These are phyloP conservation scores for Ulvella scutata DNA, from an alignment of 139 green algal genomes.

Conservation along the genomic window DNA sequence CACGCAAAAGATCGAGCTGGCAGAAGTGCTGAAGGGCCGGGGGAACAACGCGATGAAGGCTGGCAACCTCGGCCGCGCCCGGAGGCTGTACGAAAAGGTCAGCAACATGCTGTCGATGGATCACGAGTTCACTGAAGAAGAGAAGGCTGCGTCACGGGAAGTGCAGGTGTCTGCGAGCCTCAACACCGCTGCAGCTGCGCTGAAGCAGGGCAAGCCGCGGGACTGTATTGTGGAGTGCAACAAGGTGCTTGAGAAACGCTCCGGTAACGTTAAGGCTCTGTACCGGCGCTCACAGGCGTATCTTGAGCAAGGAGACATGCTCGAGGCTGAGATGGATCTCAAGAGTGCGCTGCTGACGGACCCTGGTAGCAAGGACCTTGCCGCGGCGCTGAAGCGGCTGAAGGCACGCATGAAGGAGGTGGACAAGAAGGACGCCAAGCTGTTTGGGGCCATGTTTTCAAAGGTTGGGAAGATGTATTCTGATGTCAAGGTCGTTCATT, in stretches of 20 bases:
- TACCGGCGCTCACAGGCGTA: slow-evolving; percentile 74
- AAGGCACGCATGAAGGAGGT: slow-evolving; percentile 24
- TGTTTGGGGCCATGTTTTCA: slow-evolving; percentile 50
- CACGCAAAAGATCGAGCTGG: background rate
- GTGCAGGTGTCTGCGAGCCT: slow-evolving; percentile 54
- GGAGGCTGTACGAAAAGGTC: background rate
- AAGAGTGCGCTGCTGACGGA: slow-evolving; percentile 37
- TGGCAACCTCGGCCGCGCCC: background rate
- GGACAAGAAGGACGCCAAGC: slow-evolving; percentile 43
- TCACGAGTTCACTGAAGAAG: slow-evolving; percentile 35
- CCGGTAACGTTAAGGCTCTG: slow-evolving; percentile 83
- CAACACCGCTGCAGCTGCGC: slow-evolving; percentile 69
- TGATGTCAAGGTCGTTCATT: background rate
- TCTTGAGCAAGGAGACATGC: slow-evolving; percentile 35
- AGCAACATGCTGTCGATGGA: slow-evolving; percentile 13
- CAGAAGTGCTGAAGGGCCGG: background rate
- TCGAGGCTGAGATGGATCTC: slow-evolving; percentile 65
- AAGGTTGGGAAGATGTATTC: slow-evolving; percentile 4
- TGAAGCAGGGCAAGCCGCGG: slow-evolving; percentile 56
- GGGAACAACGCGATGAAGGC: background rate
- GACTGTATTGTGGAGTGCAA: slow-evolving; percentile 32
- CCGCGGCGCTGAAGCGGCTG: slow-evolving; percentile 19
- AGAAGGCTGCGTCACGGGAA: slow-evolving; percentile 31
- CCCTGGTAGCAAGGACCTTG: slow-evolving; percentile 34
- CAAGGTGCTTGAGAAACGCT: slow-evolving; percentile 73